phyloP scores from a whole-genome alignment of 371 early-diverging fungal species.

The Rhizopus delemar region DNA sequence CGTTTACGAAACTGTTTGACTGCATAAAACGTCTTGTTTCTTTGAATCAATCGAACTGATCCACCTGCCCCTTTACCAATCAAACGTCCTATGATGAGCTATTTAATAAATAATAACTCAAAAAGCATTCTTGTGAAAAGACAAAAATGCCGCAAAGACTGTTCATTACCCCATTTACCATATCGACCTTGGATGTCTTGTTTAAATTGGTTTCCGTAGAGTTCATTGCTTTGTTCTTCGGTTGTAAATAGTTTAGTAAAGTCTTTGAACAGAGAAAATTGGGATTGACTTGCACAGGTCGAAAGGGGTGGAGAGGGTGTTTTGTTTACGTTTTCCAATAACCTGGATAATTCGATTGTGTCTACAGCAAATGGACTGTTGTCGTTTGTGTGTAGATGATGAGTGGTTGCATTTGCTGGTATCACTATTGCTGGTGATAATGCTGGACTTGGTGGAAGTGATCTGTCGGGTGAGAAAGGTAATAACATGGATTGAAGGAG shows the following conservation, averaged over 20 bases:
- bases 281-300: conserved; percentile 25
- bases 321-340: conserved; percentile 22
- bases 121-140: conserved; percentile 7
- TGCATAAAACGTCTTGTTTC: conserved; percentile 62
- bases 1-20: conserved; percentile 83
- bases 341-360: conserved; percentile 27
- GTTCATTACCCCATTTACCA: conserved; percentile 45
- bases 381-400: conserved; percentile 34
- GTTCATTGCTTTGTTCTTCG: conserved; percentile 6
- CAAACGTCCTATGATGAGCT: conserved; percentile 48
- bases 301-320: conserved; percentile 6
- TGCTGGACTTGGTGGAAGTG: conserved; percentile 30
- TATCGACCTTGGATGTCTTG: conserved; percentile 39
- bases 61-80: conserved; percentile 79
- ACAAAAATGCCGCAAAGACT: background rate
- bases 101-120: conserved; percentile 2
- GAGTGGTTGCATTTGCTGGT: conserved; percentile 31
- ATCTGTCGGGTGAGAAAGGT: conserved; percentile 34
- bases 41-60: conserved; percentile 62
- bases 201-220: conserved; percentile 36
- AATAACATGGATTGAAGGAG: conserved; percentile 7
- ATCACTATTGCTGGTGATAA: conserved; percentile 32
- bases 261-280: conserved; percentile 32
- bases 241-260: conserved; percentile 22
- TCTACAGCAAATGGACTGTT: conserved; percentile 21